These are phyloP conservation scores for Chaetomiaceae sp. DNA, from an alignment of 2,329 filamentous ascomycete genomes.

Conservation along the genomic window DNA sequence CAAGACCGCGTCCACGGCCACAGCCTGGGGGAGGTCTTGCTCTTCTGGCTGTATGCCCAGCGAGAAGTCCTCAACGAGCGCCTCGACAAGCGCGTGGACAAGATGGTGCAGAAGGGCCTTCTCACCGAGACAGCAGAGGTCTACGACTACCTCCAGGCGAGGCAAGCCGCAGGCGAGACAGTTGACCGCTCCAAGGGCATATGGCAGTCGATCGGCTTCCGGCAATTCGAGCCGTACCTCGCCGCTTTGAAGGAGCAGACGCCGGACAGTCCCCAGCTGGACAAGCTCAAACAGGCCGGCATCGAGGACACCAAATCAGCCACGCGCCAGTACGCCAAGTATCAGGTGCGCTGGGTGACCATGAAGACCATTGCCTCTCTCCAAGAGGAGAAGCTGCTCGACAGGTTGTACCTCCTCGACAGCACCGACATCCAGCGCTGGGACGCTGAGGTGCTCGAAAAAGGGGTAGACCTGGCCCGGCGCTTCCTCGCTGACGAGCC, in stretches of 20 bases:
- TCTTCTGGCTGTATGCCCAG: conserved; percentile 86
- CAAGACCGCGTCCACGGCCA: conserved; percentile 16
- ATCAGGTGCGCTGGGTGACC: conserved; percentile 82
- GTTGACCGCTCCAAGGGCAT: conserved; percentile 79
- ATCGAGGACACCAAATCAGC: conserved; percentile 75
- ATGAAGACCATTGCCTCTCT: conserved; percentile 73
- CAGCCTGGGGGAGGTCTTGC: conserved; percentile 52
- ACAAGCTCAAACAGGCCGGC: conserved; percentile 52
- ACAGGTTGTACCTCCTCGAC: conserved; percentile 73
- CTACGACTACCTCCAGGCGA: conserved; percentile 36
- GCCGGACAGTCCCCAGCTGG: conserved; percentile 39
- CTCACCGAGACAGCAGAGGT: conserved; percentile 47
- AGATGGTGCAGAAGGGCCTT: conserved; percentile 65
- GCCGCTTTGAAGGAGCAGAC: conserved; percentile 37
- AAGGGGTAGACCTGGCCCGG: conserved; percentile 58
- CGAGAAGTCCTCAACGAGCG: conserved; percentile 63
- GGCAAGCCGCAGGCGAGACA: conserved; percentile 40
- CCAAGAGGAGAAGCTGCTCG: conserved; percentile 47
- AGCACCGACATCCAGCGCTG: conserved; percentile 66
- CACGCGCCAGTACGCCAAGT: conserved; percentile 81
- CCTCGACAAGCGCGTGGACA: conserved; percentile 73
- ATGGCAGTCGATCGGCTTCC: conserved; percentile 96
- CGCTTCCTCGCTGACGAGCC: conserved; percentile 57
- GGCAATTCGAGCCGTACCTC: conserved; percentile 77
- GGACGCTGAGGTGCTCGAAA: conserved; percentile 57